Evolutionary conservation across 169 alveolate genomes (phyloP), one percentile per base, ranked within the genome.

Genomic region (Plasmodium blacklocki): DNA sequence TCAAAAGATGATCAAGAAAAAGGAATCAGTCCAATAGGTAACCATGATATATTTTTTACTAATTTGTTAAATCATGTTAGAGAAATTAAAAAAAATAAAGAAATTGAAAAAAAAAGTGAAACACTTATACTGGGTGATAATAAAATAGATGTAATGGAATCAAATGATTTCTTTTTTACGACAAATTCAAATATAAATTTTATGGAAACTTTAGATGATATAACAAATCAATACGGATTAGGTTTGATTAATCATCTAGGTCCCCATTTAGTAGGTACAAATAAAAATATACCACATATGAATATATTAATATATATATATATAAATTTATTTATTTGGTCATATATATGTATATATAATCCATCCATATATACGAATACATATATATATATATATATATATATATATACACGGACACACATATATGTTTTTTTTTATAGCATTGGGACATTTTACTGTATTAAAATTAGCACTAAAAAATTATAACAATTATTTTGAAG

Each of bases 111-210:
- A 2, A 26, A 26, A 45, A 0, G 5, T 0, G 19, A 3, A 32
- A 21, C 23, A 73, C 64, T 56, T 32, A 32, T 32, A 32, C 0
- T 70, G 6, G 52, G 26, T 0, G 1, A 73, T 43, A n/a, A 1
- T 50, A 19, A 29, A 11, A n/a, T 8, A 56, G 56, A 73, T 52
- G 68, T 73, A 54, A 3, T 15, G 14, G 9, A 54, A 9, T 2
- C 86, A 6, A 73, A 43, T 3, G 86, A 73, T 54, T 52, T 73
- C 21, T 72, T 52, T 73, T 73, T 73, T 21, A 18, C 86, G 11
- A 52, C 56, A 2, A 50, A 73, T 3, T 47, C 15, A 0, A 47
- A 73, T 29, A 18, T 73, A 23, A 21, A 32, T 11, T 52, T 50
- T 73, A 49, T 73, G 86, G 21, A 5, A 12, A 12, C 21, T 0